Base-by-base conservation (phyloP, 805 yeast genomes). In the Candida methanosorbosa region DNA sequence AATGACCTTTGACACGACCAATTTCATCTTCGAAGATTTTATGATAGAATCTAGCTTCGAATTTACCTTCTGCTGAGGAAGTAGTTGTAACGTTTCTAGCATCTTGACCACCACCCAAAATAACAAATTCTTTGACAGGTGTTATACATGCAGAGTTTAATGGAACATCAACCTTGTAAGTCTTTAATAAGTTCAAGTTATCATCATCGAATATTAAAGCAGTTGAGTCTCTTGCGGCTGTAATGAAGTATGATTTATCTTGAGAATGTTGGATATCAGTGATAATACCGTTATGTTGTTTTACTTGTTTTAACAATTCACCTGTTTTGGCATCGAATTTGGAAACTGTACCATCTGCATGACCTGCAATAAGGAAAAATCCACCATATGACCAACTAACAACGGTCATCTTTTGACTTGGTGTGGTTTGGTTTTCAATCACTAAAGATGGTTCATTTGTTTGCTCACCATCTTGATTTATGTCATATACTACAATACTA, bases 41-140 rank as follows among this genome's bases (percentile, higher is more conserved):
- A 65, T 92, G 97, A 64, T 79, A 86, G 59, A 92, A 84, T 65
- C 95, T 77, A 25, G 97, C 92, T 68, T 92, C 97, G 60, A 92
- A 92, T 56, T 85, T 85, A 67, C 98, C 98, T 61, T 90, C 95
- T 32, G 81, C 70, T 37, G 87, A 78, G 29, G 92, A 75, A 19
- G 97, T 87, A n/a, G 97, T 92, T 29, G 99, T 92, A 55, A 92
- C 99, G 59, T 88, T 94, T 62, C 87, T 78, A 27, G 98, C 97
- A 52, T 87, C 97, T 69, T 92, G 97, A 78, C 99, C 99, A 66
- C 99, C 99, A 35, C 97, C 98, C 42, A 92, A 70, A 33, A 92
- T 80, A 42, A 92, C 82, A 56, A 80, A 90, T 55, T 92, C 90
- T 65, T 92, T 92, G 38, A 78, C 68, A 18, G 97, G 94, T 13